Base-by-base conservation (phyloP, 2,329 filamentous ascomycete species). In the Mycosphaerella sp. region DNA sequence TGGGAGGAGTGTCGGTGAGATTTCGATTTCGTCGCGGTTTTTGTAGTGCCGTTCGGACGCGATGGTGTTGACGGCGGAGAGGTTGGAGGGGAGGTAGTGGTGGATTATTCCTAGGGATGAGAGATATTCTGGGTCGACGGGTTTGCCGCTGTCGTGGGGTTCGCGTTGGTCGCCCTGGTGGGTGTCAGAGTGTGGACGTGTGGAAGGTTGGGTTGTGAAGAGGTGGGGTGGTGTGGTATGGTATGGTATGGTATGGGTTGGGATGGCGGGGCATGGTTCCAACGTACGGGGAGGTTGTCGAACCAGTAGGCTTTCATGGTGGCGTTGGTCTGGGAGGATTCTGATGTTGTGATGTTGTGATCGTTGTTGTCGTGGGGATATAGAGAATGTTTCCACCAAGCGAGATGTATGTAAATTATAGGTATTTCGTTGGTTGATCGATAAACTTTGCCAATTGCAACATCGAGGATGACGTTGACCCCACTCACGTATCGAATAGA, bases 1-100 rank as follows among this genome's bases (percentile, higher is more conserved):
- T 35, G 81, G 86, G 85, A 97, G 89, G 58, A 82, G 85, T 57
- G 83, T 76, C 0, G 90, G 91, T 6, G 88, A 94, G 17, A 98
- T 87, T 54, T 81, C 87, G 68, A 97, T 87, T 72, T 94, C 84
- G 74, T 98, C 93, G 51, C 91, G 86, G 76, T 97, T 96, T 75
- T 86, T 90, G 79, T 98, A 97, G 62, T 80, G 79, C 54, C 91
- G 86, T 59, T 86, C 75, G 3, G 71, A 62, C 2, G 93, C 91
- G 40, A 98, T 79, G 39, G 73, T 68, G 68, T 97, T 79, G 36
- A 97, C 89, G 21, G 76, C 76, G 28, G 76, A 71, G 43, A 90
- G 67, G 30, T 80, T 73, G 41, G 77, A 72, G 10, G 82, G 74
- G 62, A 86, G 80, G 66, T 79, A 76, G 68, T 81, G 82, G 77